Conservation (phyloP, 2,329 filamentous ascomycete genomes). For the Diplodia sapinea region DNA sequence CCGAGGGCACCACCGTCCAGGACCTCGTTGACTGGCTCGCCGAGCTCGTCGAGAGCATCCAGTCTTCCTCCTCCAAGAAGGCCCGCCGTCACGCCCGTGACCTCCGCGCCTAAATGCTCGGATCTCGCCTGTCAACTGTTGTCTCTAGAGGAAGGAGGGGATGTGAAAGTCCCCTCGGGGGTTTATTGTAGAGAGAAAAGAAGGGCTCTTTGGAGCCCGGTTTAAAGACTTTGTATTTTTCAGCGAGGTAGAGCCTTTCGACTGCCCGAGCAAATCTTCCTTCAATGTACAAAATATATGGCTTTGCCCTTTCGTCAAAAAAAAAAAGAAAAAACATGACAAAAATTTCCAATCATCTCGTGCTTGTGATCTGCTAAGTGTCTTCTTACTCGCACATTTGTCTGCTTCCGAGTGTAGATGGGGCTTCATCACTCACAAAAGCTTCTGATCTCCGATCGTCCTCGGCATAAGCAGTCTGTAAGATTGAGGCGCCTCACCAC, state of each 20-base stretch:
- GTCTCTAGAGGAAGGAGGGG: background rate
- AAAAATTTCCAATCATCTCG: background rate
- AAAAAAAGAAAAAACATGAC: background rate
- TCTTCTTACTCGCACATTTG: too few relatives aligned
- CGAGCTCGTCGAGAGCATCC: conserved; percentile 71
- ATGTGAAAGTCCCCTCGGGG: background rate
- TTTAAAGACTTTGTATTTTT: conserved; percentile 10
- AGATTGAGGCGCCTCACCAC: background rate
- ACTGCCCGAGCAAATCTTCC: background rate
- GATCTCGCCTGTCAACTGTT: background rate
- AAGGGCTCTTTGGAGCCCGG: background rate
- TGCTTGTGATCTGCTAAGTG: background rate
- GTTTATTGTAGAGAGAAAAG: background rate
- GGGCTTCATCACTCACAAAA: too few relatives aligned
- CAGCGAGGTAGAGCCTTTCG: conserved; percentile 7
- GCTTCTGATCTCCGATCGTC: too few relatives aligned
- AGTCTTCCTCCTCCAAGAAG: conserved; percentile 62
- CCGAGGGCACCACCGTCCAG: conserved; percentile 19
- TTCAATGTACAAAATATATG: conserved; percentile 24
- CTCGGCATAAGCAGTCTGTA: background rate
- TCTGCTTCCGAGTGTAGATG: too few relatives aligned
- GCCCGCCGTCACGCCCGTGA: conserved; percentile 72
- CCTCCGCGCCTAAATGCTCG: conserved; percentile 15
- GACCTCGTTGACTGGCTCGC: conserved; percentile 27
- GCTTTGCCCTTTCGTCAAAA: conserved; percentile 7